These are phyloP conservation scores for Conoideocrella luteorostrata DNA, from an alignment of 2,329 filamentous ascomycete genomes.

Conservation along the genomic window DNA sequence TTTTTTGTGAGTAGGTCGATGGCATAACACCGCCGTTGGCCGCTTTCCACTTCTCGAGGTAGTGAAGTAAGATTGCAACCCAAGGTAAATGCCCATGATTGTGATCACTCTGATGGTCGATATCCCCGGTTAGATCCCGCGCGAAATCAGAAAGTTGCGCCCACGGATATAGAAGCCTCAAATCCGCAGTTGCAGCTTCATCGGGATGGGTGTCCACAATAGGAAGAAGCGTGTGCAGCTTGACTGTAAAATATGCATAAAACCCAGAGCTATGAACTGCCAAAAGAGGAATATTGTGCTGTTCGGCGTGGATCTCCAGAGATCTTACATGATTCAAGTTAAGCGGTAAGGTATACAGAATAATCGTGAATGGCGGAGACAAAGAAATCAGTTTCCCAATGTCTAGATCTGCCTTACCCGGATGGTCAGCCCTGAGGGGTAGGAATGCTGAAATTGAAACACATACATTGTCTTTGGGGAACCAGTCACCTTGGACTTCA, in stretches of 20 bases:
- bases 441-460: not conserved
- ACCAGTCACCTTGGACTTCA: slow-evolving; percentile 76
- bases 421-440: slow-evolving; percentile 8
- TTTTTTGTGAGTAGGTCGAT: slow-evolving; percentile 76
- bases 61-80: slow-evolving; percentile 74
- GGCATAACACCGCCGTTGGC: slow-evolving; percentile 63
- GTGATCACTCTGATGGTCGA: slow-evolving; percentile 66
- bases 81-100: slow-evolving; percentile 91
- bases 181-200: slow-evolving; percentile 73
- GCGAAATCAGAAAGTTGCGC: slow-evolving; percentile 67
- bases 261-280: slow-evolving; percentile 87
- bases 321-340: slow-evolving; percentile 33
- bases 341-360: slow-evolving; percentile 49
- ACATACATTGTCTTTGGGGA: slow-evolving; percentile 37
- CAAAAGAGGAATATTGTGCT: slow-evolving; percentile 65
- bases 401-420: slow-evolving; percentile 23
- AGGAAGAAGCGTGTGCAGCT: slow-evolving; percentile 72
- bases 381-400: slow-evolving; percentile 35
- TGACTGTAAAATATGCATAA: slow-evolving; percentile 81
- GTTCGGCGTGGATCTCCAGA: slow-evolving; percentile 41
- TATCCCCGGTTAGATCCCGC: slow-evolving; percentile 56
- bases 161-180: slow-evolving; percentile 83
- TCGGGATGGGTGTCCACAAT: slow-evolving; percentile 96
- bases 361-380: slow-evolving; percentile 42
- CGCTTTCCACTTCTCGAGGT: slow-evolving; percentile 73